Percentiles rank a stretch among this genome's conserved stretches.
phyloP scores from a whole-genome alignment of 306 rosid genomes.

The Argentina anserina region DNA sequence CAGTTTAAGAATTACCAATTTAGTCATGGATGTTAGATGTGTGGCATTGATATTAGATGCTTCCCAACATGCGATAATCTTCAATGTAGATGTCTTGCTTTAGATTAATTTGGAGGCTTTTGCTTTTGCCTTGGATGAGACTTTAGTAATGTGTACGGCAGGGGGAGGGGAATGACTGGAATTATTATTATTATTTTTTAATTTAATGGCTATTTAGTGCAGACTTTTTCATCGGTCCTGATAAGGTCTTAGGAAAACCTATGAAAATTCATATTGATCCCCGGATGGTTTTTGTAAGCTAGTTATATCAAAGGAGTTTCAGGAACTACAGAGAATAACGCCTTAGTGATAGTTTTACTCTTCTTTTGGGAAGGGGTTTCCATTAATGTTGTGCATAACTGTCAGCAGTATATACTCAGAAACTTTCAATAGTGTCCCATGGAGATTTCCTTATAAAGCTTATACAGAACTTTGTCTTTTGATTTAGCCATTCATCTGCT shows the following conservation, averaged over 20 bases:
- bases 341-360: neutral
- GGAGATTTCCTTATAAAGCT: neutral
- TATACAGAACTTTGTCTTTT: neutral
- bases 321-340: neutral
- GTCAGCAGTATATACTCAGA: neutral
- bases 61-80: neutral
- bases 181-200: neutral
- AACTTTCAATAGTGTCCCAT: neutral
- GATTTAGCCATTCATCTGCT: neutral
- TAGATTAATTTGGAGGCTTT: neutral
- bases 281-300: neutral
- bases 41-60: neutral
- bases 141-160: neutral
- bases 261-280: too few relatives aligned
- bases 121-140: constrained; percentile 5
- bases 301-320: neutral
- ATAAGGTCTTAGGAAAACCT: too few relatives aligned
- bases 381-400: neutral
- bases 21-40: neutral
- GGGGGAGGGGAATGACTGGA: neutral
- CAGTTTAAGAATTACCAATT: neutral
- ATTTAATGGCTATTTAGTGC: neutral
- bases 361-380: neutral
- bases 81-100: neutral
- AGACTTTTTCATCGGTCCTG: too few relatives aligned